A percentile compares a stretch with the other conserved stretches of the same genome.
These are phyloP conservation scores for Gracilaria caudata DNA, from an alignment of 23 red algal genomes.

Conservation along the genomic window DNA sequence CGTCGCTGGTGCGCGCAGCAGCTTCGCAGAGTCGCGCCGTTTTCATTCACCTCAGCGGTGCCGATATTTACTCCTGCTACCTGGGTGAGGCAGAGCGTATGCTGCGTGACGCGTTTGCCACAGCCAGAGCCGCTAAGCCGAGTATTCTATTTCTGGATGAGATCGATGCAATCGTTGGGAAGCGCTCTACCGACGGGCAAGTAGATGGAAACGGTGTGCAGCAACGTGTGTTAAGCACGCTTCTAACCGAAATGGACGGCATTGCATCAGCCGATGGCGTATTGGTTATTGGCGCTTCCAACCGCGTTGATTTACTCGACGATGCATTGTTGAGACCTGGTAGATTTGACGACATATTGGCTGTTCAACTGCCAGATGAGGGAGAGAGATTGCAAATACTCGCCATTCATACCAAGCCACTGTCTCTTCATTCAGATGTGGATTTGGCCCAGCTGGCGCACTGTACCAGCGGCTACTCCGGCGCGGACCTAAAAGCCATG, in stretches of 20 bases:
- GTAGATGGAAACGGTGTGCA: conserved; percentile 73
- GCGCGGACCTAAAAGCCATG: conserved; percentile 67
- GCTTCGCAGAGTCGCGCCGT: conserved; percentile 44
- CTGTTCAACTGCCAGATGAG: conserved; percentile 48
- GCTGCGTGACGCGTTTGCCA: conserved; percentile 71
- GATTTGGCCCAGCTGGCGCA: conserved; percentile 40
- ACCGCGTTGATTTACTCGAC: conserved; percentile 83
- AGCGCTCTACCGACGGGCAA: conserved; percentile 24
- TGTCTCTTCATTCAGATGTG: conserved; percentile 40
- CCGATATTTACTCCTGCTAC: conserved; percentile 84
- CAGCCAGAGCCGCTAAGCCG: conserved; percentile 71
- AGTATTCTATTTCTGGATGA: conserved; percentile 96
- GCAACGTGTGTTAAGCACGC: conserved; percentile 68
- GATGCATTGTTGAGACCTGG: conserved; percentile 87
- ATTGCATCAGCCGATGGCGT: conserved; percentile 61
- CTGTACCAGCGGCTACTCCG: conserved; percentile 18
- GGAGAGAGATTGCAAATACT: conserved; percentile 50
- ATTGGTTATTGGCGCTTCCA: conserved; percentile 81
- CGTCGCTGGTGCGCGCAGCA: conserved; percentile 76
- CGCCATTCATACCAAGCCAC: neutral
- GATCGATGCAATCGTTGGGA: conserved; percentile 82
- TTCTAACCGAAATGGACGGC: conserved; percentile 96
- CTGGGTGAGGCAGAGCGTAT: conserved; percentile 88
- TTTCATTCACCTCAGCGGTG: conserved; percentile 71
- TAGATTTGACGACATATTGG: conserved; percentile 90